Base-by-base conservation (phyloP, 2,329 filamentous ascomycete species). In the Cercospora zeae-maydis region DNA sequence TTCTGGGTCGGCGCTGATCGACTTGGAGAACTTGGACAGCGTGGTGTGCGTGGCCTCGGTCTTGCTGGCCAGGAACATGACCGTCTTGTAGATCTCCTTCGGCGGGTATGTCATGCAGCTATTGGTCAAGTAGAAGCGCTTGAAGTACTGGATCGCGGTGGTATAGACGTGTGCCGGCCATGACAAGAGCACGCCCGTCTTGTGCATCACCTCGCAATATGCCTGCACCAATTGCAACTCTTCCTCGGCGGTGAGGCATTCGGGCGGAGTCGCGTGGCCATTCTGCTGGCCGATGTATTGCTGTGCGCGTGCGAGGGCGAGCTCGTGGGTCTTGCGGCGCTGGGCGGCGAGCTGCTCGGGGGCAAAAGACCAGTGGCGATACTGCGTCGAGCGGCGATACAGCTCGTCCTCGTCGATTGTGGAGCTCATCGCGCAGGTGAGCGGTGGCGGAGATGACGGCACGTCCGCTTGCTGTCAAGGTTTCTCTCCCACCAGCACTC, bases 31-130 rank as follows among this genome's bases (percentile, higher is more conserved):
- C 55, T 82, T 79, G 1, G 80, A 79, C 27, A 88, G 79, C 8
- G 86, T 84, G 64, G 88, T 86, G 75, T 93, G 93, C 75, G 88
- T 86, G 64, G 91, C 91, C 73, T 99, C 93, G 4, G 92, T 91
- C 79, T 99, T 99, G 72, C 89, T 92, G 9, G 92, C 92, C 67
- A 99, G 90, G 81, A 96, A 98, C 59, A 99, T 84, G 36, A 90
- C 91, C 31, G 92, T 95, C 74, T 93, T 91, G 75, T 96, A 87
- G 69, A 98, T 90, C 66, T 92, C 88, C 66, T 91, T 90, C 0
- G 93, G 93, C 66, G 93, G 91, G 75, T 99, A 98, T 31, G 93
- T 96, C 91, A 98, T 96, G 72, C 93, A 86, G 42, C 91, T 96
- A 78, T 98, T 96, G 73, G 90, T 93, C 37, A 96, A 84, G 80